Evolutionary conservation across 495 filamentous ascomycete genomes (phyloP).

Genomic region (Hypoxylon intermedium): DNA sequence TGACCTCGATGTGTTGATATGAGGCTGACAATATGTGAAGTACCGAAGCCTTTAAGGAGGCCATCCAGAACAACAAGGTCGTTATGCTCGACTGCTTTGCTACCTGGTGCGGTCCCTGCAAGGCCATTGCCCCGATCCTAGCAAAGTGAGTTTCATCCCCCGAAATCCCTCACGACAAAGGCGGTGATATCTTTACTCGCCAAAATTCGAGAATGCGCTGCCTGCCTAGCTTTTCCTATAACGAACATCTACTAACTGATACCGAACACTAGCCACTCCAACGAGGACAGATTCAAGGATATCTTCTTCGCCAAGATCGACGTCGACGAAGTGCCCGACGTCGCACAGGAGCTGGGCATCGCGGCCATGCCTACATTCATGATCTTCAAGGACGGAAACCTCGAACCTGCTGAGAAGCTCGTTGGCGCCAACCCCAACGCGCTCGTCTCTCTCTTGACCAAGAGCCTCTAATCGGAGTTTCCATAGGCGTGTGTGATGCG

Average conservation of each 20-base stretch:
- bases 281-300: slow-evolving; percentile 39
- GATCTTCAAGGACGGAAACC: slow-evolving; percentile 79
- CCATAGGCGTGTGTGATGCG: too few relatives aligned
- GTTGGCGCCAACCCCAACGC: slow-evolving; percentile 80
- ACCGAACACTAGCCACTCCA: slow-evolving; percentile 18
- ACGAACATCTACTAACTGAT: background rate
- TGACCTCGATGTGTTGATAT: background rate
- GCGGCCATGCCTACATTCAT: slow-evolving; percentile 96
- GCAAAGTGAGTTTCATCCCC: slow-evolving; percentile 58
- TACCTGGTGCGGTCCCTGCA: slow-evolving; percentile 95
- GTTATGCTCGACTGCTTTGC: slow-evolving; percentile 89
- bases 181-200: background rate
- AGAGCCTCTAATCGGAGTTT: too few relatives aligned
- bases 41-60: slow-evolving; percentile 65
- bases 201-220: background rate
- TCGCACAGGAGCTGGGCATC: slow-evolving; percentile 81
- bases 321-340: slow-evolving; percentile 80
- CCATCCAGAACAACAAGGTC: slow-evolving; percentile 60
- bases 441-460: too few relatives aligned
- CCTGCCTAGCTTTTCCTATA: background rate
- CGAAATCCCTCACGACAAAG: slow-evolving; percentile 18
- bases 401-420: slow-evolving; percentile 66
- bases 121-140: slow-evolving; percentile 78
- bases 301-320: slow-evolving; percentile 90
- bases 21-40: slow-evolving; percentile 53